Evolutionary conservation across 1,284 basidiomycete species (phyloP), one percentile per base, ranked within the genome.

Genomic region (Marasmius oreades): DNA sequence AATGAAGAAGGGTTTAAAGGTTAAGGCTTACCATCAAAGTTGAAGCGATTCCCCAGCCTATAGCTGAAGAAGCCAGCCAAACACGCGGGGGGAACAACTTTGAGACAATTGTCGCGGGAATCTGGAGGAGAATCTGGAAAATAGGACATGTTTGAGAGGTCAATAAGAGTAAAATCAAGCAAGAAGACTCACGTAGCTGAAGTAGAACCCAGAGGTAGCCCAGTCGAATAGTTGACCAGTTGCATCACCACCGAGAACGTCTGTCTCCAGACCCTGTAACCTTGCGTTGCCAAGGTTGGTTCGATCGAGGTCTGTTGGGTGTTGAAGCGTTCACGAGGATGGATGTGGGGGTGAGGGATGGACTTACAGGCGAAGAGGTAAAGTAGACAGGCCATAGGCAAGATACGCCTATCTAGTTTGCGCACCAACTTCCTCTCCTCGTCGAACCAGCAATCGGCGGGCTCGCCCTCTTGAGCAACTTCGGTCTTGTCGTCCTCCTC

Each of bases 231-330:
- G 70, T 16, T 75, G 62, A 2, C 88, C 88, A 0, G 81, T 84
- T 6, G 79, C 78, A 63, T 91, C 89, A 2, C 88, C 88, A 26
- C 76, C 75, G 4, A 91, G 78, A 11, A 77, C 69, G 60, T 90
- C 87, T 44, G 78, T 66, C 1, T 85, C 79, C 3, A 91, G 70
- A 1, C 85, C 85, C 68, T 88, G 88, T 37, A 91, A 71, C 45
- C 88, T 79, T 42, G 89, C 89, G 65, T 91, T 91, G 12, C 89
- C 88, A 42, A 91, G 64, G 63, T 90, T 91, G 2, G 85, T 83
- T 46, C 89, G 79, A 66, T 90, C 88, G 51, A 91, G 74, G 64
- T 84, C 87, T 90, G 53, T 58, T 54, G 36, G 37, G n/a, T 24
- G 10, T 16, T 47, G 10, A 23, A 12, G 22, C 69, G 51, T 5